Conservation (phyloP, 768 basidiomycete species). For the Lyophyllum decastes region DNA sequence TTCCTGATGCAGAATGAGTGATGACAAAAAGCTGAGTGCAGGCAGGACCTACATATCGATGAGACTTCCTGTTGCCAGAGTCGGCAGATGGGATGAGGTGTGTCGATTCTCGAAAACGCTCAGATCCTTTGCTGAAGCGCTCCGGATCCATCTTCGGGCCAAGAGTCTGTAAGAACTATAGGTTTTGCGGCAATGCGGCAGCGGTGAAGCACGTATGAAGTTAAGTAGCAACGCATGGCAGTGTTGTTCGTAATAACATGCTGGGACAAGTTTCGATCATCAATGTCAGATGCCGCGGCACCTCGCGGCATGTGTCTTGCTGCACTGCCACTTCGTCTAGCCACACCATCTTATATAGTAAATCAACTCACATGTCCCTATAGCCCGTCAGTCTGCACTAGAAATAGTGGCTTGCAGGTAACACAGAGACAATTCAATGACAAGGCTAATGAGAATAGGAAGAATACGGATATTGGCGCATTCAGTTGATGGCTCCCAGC, state of each 20-base stretch:
- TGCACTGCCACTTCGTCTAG: background rate
- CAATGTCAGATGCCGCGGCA: background rate
- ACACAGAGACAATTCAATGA: too few species aligned
- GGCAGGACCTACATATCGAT: conserved; percentile 45
- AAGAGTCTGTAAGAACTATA: too few species aligned
- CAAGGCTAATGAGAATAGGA: too few species aligned
- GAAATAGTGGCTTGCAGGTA: too few species aligned
- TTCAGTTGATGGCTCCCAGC: background rate
- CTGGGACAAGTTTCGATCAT: background rate
- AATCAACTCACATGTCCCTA: too few species aligned
- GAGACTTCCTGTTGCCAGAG: conserved; percentile 31
- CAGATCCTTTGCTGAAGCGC: conserved; percentile 19
- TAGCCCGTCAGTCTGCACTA: too few species aligned
- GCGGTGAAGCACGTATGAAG: background rate
- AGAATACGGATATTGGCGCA: too few species aligned
- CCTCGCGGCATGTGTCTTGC: background rate
- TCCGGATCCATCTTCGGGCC: conserved; percentile 7
- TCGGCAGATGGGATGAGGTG: conserved; percentile 51
- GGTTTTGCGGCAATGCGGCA: background rate
- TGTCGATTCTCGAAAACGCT: conserved; percentile 44
- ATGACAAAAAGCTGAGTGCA: background rate
- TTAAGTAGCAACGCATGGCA: conserved; percentile 1
- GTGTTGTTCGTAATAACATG: background rate
- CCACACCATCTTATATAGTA: too few species aligned
- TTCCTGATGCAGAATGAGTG: conserved; percentile 21